phyloP scores from a whole-genome alignment of 129 eudicot species.

The Escallonia rubra region DNA sequence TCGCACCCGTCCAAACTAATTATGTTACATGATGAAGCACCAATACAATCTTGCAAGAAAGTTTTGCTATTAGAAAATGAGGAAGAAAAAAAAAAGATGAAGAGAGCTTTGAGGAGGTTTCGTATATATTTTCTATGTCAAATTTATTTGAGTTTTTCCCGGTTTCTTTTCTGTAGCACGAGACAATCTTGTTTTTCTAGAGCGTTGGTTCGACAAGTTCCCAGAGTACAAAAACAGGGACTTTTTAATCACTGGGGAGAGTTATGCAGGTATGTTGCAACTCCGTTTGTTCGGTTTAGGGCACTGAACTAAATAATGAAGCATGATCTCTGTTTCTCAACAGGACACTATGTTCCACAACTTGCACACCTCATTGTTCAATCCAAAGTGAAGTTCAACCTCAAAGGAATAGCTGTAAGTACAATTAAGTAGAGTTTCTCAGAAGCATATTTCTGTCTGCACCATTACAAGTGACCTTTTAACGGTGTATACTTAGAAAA shows the following conservation, averaged over 20 bases:
- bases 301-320: not conserved
- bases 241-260: conserved; percentile 69
- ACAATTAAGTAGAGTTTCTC: not conserved
- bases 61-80: too few relatives aligned
- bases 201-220: conserved; percentile 57
- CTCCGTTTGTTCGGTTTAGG: not conserved
- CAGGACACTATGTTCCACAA: conserved; percentile 97
- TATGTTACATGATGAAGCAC: too few relatives aligned
- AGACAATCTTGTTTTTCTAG: conserved; percentile 67
- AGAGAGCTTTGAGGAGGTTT: too few relatives aligned
- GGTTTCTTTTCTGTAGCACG: conserved; percentile 30
- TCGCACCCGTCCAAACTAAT: too few relatives aligned
- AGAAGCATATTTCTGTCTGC: too few relatives aligned
- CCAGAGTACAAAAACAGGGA: conserved; percentile 63
- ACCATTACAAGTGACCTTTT: too few relatives aligned
- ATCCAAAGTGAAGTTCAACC: conserved; percentile 60
- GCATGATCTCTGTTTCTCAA: conserved; percentile 1
- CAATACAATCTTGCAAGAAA: too few relatives aligned
- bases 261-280: conserved; percentile 66
- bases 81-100: too few relatives aligned
- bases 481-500: too few relatives aligned
- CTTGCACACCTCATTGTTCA: conserved; percentile 60
- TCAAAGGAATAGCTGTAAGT: conserved; percentile 86
- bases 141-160: conserved; percentile 9
- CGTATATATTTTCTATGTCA: too few relatives aligned